Evolutionary conservation across 2,329 filamentous ascomycete genomes (phyloP), one percentile per base, ranked within the genome.

Genomic region (Coniochaeta ligniaria): DNA sequence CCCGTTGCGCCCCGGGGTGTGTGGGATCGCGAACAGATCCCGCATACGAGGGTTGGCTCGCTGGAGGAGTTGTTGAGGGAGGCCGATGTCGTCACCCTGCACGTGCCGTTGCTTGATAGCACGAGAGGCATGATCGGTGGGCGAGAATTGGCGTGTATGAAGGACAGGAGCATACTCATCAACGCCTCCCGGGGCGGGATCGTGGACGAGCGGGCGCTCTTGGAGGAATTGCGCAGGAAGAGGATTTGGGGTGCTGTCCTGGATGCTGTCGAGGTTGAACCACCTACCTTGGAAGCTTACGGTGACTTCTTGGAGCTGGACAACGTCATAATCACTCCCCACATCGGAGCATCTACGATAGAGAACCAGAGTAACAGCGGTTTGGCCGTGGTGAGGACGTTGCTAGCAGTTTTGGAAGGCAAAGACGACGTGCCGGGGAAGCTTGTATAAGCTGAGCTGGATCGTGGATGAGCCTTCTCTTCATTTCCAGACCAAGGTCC

Each of bases 141-240:
- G 14, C 45, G 61, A 7, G 65, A 70, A 45, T 60, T 74, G 6
- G 59, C 58, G 8, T 47, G 63, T 11, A 71, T 74, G 70, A 70
- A 70, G 57, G 36, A 61, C 4, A 65, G 63, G 6, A 67, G 71
- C 0, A 71, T 74, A 22, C 58, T 74, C 22, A 55, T 74, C 41
- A 74, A 74, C 56, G 65, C 65, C n/a, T 67, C 71, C 4, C 65
- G 72, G 1, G 72, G 72, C 2, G 71, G 72, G 2, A 66, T 73
- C 38, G 68, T 74, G 3, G 65, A 73, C 58, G 72, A 73, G 59
- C 57, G 59, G 6, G 72, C 67, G 22, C 58, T 74, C 11, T 58
- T 67, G 9, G 62, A 66, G 0, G 71, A 68, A 9, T 60, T 73
- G 11, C 52, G 64, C 9, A 58, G 64, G 28, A 63, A 65, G 12